phyloP scores from a whole-genome alignment of 352 stramenopile species.

The Phytopythium montanum region DNA sequence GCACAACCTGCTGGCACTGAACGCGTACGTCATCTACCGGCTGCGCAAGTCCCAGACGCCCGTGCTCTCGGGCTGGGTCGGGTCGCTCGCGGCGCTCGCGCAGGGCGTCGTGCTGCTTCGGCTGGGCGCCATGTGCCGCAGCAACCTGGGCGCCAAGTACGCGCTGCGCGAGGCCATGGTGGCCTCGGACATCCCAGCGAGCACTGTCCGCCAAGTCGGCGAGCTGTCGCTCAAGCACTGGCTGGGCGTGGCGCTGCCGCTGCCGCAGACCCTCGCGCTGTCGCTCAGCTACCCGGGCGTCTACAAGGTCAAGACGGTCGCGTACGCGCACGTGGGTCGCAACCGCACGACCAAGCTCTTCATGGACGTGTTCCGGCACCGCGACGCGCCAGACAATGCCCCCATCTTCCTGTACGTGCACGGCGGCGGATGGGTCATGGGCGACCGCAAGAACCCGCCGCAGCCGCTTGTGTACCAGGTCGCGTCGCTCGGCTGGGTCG shows the following conservation, averaged over 20 bases:
- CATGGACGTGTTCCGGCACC: slow-evolving; percentile 77
- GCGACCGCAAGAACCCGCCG: slow-evolving; percentile 38
- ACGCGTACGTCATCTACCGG: slow-evolving; percentile 39
- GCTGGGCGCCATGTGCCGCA: slow-evolving; percentile 36
- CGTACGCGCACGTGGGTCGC: slow-evolving; percentile 64
- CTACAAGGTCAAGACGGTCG: slow-evolving; percentile 42
- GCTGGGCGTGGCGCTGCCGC: slow-evolving; percentile 50
- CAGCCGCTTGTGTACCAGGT: slow-evolving; percentile 66
- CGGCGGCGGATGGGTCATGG: slow-evolving; percentile 73
- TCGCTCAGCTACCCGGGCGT: slow-evolving; percentile 50
- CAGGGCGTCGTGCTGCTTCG: slow-evolving; percentile 46
- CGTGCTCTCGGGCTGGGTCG: slow-evolving; percentile 44
- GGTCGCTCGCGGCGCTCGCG: slow-evolving; percentile 35
- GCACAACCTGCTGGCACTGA: slow-evolving; percentile 49
- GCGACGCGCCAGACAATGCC: slow-evolving; percentile 41
- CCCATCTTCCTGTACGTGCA: slow-evolving; percentile 77
- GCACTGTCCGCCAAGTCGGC: slow-evolving; percentile 33
- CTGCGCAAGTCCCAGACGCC: slow-evolving; percentile 35
- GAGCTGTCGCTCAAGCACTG: slow-evolving; percentile 45
- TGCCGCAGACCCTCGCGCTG: slow-evolving; percentile 53
- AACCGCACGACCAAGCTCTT: slow-evolving; percentile 48
- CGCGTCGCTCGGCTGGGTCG: slow-evolving; percentile 47
- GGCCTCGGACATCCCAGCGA: slow-evolving; percentile 24
- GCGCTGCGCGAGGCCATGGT: slow-evolving; percentile 39
- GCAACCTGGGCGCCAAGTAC: slow-evolving; percentile 44